phyloP scores from a whole-genome alignment of 2,329 filamentous ascomycete genomes.

The Cercospora sojina region DNA sequence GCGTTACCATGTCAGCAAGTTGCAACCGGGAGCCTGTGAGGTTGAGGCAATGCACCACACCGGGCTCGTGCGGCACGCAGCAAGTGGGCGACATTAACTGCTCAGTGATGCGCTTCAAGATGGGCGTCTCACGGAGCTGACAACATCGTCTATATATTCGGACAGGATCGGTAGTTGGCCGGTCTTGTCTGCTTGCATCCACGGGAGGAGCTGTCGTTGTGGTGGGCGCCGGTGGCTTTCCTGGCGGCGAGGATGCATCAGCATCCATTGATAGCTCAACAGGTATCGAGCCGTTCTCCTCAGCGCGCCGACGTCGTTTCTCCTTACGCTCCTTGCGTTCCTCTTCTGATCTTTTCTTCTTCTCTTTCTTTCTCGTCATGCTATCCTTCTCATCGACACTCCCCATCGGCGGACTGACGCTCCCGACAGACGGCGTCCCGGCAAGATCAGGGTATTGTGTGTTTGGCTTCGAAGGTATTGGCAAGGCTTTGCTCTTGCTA shows the following conservation, averaged over 20 bases:
- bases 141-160: constrained; percentile 94
- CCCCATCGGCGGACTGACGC: constrained; percentile 24
- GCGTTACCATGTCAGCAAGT: constrained; percentile 76
- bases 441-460: constrained; percentile 5
- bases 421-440: constrained; percentile 14
- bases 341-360: constrained; percentile 92
- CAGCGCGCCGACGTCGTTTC: constrained; percentile 77
- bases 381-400: constrained; percentile 29
- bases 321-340: constrained; percentile 91
- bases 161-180: constrained; percentile 84
- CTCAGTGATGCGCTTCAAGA: constrained; percentile 86
- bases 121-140: constrained; percentile 86
- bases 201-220: constrained; percentile 30
- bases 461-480: constrained; percentile 10
- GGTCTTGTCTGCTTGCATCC: constrained; percentile 57
- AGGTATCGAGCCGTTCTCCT: constrained; percentile 82
- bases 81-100: constrained; percentile 75
- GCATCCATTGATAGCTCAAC: constrained; percentile 75
- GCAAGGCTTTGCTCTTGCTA: constrained; percentile 36
- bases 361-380: constrained; percentile 75
- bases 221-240: constrained; percentile 33
- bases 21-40: constrained; percentile 82
- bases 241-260: constrained; percentile 47
- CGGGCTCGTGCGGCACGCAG: constrained; percentile 61
- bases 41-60: constrained; percentile 79